These are phyloP conservation scores for Auricularia heimuer DNA, from an alignment of 768 basidiomycete genomes.

Conservation along the genomic window DNA sequence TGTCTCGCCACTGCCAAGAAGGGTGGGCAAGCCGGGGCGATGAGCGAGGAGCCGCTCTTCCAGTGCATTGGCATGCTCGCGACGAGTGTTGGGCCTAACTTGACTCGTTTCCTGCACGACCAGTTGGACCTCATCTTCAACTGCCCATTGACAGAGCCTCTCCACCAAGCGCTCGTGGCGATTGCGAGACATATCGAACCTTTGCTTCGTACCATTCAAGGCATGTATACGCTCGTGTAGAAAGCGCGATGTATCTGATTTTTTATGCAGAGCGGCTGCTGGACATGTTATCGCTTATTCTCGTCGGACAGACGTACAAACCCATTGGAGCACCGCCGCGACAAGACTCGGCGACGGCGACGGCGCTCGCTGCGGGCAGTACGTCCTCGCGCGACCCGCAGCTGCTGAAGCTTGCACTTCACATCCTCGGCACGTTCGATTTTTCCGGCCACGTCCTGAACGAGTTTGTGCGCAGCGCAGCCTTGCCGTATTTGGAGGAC, in stretches of 20 bases:
- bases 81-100: conserved; percentile 86
- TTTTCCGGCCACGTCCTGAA: conserved; percentile 92
- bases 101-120: conserved; percentile 93
- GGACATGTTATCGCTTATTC: conserved; percentile 68
- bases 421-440: conserved; percentile 84
- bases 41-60: conserved; percentile 90
- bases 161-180: conserved; percentile 72
- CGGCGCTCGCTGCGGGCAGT: background rate
- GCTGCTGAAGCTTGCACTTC: conserved; percentile 69
- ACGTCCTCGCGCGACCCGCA: conserved; percentile 13
- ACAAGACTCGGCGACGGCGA: conserved; percentile 1
- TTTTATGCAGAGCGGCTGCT: conserved; percentile 52
- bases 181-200: conserved; percentile 86
- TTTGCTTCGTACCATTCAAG: conserved; percentile 84
- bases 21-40: conserved; percentile 62
- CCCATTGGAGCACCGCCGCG: conserved; percentile 69
- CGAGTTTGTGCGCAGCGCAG: conserved; percentile 88
- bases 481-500: conserved; percentile 88
- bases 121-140: conserved; percentile 95
- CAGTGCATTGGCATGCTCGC: conserved; percentile 97
- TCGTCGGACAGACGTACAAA: conserved; percentile 79
- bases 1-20: conserved; percentile 51
- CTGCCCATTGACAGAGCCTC: conserved; percentile 83
- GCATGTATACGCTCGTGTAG: background rate
- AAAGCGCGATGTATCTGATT: conserved; percentile 27